phyloP scores from a whole-genome alignment of 225 moss, liverwort and hornwort genomes.

The Thuidium tamariscinum region DNA sequence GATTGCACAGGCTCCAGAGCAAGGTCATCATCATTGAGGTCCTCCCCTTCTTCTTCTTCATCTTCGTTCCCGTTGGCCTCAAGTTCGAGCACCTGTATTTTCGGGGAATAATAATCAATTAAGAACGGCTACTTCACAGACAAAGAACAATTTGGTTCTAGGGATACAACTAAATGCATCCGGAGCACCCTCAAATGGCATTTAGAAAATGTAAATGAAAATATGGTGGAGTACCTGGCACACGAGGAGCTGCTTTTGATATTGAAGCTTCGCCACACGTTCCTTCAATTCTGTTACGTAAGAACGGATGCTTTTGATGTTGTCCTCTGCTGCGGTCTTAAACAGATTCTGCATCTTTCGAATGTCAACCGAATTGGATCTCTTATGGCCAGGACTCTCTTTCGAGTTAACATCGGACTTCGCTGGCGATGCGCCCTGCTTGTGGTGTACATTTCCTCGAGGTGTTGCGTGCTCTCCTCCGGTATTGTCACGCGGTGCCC shows the following conservation, averaged over 20 bases:
- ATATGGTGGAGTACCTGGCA: conserved; percentile 45
- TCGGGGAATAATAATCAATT: not conserved
- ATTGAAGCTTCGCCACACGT: conserved; percentile 96
- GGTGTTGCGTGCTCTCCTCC: conserved; percentile 35
- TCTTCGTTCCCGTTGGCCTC: conserved; percentile 53
- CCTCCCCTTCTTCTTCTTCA: conserved; percentile 36
- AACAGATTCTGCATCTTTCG: conserved; percentile 96
- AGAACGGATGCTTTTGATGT: conserved; percentile 91
- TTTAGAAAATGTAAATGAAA: too few relatives aligned
- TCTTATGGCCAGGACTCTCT: conserved; percentile 58
- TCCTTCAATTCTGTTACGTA: conserved; percentile 96
- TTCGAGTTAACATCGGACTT: conserved; percentile 30
- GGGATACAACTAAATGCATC: too few relatives aligned
- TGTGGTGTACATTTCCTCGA: conserved; percentile 46
- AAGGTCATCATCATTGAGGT: conserved; percentile 18
- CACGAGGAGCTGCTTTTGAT: conserved; percentile 95
- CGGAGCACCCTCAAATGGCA: not conserved
- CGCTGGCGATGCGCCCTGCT: conserved; percentile 35
- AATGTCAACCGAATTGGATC: conserved; percentile 83
- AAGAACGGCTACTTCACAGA: not conserved
- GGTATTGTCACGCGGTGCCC: conserved; percentile 40
- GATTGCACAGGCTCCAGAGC: conserved; percentile 51
- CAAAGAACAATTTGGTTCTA: not conserved
- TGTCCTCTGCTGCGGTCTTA: conserved; percentile 96
- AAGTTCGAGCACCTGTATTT: conserved; percentile 76